phyloP scores from a whole-genome alignment of 306 rosid genomes.

The Gastrolobium villosum region DNA sequence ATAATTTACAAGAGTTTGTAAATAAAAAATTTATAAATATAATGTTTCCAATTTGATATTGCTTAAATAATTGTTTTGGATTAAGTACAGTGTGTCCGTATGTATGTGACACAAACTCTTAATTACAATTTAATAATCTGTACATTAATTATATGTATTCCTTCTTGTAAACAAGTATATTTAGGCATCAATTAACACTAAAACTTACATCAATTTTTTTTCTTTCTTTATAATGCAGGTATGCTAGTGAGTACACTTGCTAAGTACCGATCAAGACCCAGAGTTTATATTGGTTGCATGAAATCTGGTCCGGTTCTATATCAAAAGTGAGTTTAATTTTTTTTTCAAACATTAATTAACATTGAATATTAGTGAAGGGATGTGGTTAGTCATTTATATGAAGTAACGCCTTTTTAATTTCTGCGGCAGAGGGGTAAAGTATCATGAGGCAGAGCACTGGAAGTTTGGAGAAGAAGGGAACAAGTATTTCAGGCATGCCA shows the following conservation, averaged over 20 bases:
- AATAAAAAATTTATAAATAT: too few species aligned
- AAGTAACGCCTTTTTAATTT: neutral
- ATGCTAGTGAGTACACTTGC: constrained; percentile 67
- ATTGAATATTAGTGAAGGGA: neutral
- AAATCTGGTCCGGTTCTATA: constrained; percentile 95
- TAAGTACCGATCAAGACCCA: constrained; percentile 69
- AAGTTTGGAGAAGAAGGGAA: constrained; percentile 97
- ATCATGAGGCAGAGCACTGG: constrained; percentile 92
- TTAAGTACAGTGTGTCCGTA: neutral
- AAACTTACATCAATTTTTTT: neutral
- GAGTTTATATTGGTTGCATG: constrained; percentile 93
- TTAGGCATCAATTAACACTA: neutral
- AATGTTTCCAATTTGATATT: too few species aligned
- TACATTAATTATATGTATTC: neutral
- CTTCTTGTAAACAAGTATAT: neutral
- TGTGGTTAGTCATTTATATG: neutral
- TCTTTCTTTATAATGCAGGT: constrained; percentile 49
- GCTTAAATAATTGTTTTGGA: neutral
- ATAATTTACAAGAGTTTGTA: too few species aligned
- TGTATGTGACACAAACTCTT: neutral
- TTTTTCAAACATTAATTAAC: neutral
- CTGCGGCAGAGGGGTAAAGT: constrained; percentile 75
- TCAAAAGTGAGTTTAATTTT: constrained; percentile 62
- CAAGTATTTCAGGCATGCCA: constrained; percentile 93
- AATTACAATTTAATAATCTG: neutral